phyloP scores from a whole-genome alignment of 2,329 filamentous ascomycete genomes.

The Neonectria faginata region DNA sequence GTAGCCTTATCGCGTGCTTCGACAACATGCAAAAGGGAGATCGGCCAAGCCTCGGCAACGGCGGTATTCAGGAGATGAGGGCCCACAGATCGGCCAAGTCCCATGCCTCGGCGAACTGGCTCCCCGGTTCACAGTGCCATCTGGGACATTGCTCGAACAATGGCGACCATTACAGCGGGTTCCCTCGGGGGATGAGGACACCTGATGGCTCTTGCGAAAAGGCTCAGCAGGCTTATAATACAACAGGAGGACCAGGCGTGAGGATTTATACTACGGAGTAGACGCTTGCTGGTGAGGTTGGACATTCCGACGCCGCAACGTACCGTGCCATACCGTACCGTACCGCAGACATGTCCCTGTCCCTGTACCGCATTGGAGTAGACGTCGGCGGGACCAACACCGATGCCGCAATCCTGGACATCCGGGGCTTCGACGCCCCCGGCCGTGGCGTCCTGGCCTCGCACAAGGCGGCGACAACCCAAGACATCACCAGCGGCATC shows the following conservation, averaged over 20 bases:
- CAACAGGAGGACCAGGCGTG: neutral
- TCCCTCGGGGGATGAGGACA: neutral
- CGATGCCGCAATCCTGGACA: slow-evolving; percentile 59
- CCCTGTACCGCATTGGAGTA: slow-evolving; percentile 58
- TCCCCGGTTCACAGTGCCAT: neutral
- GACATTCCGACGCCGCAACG: neutral
- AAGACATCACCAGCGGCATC: slow-evolving; percentile 63
- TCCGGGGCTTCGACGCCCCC: slow-evolving; percentile 49
- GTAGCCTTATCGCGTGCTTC: slow-evolving; percentile 4
- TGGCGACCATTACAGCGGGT: neutral
- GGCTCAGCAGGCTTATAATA: neutral
- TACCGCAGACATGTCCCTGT: slow-evolving; percentile 48
- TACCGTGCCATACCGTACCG: neutral
- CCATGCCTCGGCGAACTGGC: slow-evolving; percentile 20
- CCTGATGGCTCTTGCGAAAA: neutral
- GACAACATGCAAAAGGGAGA: neutral
- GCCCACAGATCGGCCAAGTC: slow-evolving; percentile 21
- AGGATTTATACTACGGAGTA: neutral
- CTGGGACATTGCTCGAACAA: neutral
- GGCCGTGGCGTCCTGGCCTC: slow-evolving; percentile 58
- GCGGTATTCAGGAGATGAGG: neutral
- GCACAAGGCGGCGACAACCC: slow-evolving; percentile 61
- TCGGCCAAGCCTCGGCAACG: neutral
- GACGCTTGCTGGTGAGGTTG: neutral
- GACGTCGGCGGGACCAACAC: slow-evolving; percentile 57